Conservation (phyloP, 352 stramenopile genomes). For the Phytophthora sojae region DNA sequence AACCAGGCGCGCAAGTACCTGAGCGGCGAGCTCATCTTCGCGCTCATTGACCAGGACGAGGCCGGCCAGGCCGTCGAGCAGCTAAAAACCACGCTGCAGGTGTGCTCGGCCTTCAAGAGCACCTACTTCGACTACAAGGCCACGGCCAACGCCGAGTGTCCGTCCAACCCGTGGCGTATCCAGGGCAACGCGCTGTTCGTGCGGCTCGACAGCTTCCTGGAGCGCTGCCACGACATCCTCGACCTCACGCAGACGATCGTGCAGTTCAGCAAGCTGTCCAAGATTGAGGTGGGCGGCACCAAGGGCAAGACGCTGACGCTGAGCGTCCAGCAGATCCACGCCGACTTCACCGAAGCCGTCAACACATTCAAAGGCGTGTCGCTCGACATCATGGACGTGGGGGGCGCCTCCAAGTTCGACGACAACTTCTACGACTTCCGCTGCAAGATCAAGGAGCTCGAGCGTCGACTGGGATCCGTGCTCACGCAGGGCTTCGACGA, state of each 20-base stretch:
- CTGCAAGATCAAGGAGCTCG: constrained; percentile 98
- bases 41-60: constrained; percentile 97
- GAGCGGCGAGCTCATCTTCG: constrained; percentile 96
- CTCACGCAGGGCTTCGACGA: constrained; percentile 98
- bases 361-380: constrained; percentile 96
- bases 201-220: constrained; percentile 97
- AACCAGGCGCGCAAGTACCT: constrained; percentile 94
- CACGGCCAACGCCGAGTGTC: constrained; percentile 96
- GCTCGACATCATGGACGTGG: constrained; percentile 99
- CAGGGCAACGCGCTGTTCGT: constrained; percentile 98
- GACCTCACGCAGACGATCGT: constrained; percentile 98
- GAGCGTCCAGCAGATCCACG: constrained; percentile 95
- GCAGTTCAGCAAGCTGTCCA: constrained; percentile 98
- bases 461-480: constrained; percentile 96
- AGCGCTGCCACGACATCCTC: constrained; percentile 98
- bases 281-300: constrained; percentile 98
- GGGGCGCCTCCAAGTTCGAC: constrained; percentile 96
- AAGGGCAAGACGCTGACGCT: constrained; percentile 96
- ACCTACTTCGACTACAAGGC: constrained; percentile 99
- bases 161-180: constrained; percentile 98
- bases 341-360: constrained; percentile 95
- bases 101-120: constrained; percentile 97
- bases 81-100: constrained; percentile 93
- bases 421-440: constrained; percentile 98
- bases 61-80: constrained; percentile 94